Base-by-base conservation (phyloP, 106 monocot species). In the Apostasia ramifera region DNA sequence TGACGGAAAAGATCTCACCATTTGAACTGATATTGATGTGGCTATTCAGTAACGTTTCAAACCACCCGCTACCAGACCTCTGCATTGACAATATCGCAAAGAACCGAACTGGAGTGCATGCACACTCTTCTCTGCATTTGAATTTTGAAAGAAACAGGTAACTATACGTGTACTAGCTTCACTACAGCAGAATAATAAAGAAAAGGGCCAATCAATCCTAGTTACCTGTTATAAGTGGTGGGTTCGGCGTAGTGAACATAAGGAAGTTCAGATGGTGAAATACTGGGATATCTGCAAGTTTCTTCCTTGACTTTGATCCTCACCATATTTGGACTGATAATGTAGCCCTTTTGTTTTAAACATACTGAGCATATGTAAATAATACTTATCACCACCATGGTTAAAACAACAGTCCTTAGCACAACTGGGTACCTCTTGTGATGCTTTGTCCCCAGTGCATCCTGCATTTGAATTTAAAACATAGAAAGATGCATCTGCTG, bases 61-160 rank as follows among this genome's bases (percentile, higher is more conserved):
- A 83, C 91, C 91, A 92, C 42, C 92, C 92, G 63, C 88, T 92
- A 62, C 92, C 92, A 6, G 92, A 92, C 70, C 88, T 88, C 63
- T 92, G 92, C 88, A 86, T 89, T 11, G 92, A 83, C 15, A 92
- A 69, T 61, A 92, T 92, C 1, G 81, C 85, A 71, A 92, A 92
- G 63, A 53, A 89, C 47, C 75, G 75, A 60, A 92, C 88, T 8
- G 88, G 85, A 0, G 74, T 92, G 72, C 85, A 89, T 69, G 73
- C 83, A 74, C 92, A 92, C 72, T 92, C 88, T 46, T 89, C 71
- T 79, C 92, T 92, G 78, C 54, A 66, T 59, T 50, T 5, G 59
- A 10, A 73, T 12, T 0, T 60, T 40, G 44, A 15, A 69, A 42
- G 45, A 15, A 73, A 44, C 63, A 39, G 62, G 26, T 43, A 47